A percentile compares a stretch with the other conserved stretches of the same genome.
phyloP scores from a whole-genome alignment of 179 eudicot species.

The Heliamphora pulchella region DNA sequence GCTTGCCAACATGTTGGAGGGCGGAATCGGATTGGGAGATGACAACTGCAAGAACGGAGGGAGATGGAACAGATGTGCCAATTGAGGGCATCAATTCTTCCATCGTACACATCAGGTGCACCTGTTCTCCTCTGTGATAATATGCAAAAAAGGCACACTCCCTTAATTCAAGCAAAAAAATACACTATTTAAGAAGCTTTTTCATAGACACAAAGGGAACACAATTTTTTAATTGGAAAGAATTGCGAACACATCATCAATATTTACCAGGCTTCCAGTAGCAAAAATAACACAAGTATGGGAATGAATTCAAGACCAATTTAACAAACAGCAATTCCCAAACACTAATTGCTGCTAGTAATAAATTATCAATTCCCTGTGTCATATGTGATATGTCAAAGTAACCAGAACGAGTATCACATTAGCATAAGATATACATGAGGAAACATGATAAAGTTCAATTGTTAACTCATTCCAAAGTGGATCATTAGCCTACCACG shows the following conservation, averaged over 20 bases:
- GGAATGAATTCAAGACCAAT: neutral
- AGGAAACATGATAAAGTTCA: neutral
- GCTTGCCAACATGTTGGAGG: conserved; percentile 62
- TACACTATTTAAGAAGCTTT: neutral
- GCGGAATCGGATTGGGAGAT: conserved; percentile 68
- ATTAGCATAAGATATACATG: neutral
- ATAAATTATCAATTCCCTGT: neutral
- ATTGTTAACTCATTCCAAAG: neutral
- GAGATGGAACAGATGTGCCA: conserved; percentile 80
- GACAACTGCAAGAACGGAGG: conserved; percentile 73
- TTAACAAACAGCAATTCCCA: neutral
- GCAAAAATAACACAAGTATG: neutral
- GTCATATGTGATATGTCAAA: neutral
- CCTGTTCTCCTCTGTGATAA: conserved; percentile 83
- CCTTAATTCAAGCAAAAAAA: conserved; percentile 3
- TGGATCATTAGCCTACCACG: neutral
- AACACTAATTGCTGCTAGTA: neutral
- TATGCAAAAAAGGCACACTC: conserved; percentile 22
- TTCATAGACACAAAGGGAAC: neutral
- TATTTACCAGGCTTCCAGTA: conserved; percentile 3
- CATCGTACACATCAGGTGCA: conserved; percentile 62
- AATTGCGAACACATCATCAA: neutral
- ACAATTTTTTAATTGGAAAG: neutral
- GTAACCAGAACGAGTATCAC: neutral
- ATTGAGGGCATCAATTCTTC: conserved; percentile 91